Percentiles rank a stretch among this genome's conserved stretches.
These are phyloP conservation scores for Podospora appendiculata DNA, from an alignment of 495 filamentous ascomycete species.

Conservation along the genomic window DNA sequence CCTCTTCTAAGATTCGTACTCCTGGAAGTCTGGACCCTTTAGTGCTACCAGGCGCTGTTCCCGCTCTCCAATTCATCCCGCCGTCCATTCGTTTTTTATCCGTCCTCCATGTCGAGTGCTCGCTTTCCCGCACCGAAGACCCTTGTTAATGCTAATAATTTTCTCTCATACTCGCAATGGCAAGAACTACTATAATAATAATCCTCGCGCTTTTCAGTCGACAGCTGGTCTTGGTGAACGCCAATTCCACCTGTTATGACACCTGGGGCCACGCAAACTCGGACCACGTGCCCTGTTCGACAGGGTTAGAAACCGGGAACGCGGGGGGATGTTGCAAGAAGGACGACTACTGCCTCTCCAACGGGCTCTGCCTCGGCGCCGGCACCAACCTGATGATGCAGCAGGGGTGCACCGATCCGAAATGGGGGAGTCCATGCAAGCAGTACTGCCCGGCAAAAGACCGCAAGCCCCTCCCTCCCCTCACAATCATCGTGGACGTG, in stretches of 20 bases:
- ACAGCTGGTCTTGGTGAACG: too few species aligned
- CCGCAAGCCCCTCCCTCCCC: background rate
- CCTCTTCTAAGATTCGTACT: too few species aligned
- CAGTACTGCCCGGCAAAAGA: slow-evolving; percentile 1
- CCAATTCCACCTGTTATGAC: slow-evolving; percentile 10
- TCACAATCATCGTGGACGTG: background rate
- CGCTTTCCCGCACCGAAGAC: too few species aligned
- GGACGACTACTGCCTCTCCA: slow-evolving; percentile 15
- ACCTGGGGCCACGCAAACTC: slow-evolving; percentile 9
- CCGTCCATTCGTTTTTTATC: too few species aligned
- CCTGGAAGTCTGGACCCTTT: too few species aligned
- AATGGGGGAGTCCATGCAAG: slow-evolving; percentile 9
- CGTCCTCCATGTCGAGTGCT: too few species aligned
- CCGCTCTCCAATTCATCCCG: too few species aligned
- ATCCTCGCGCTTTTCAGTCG: too few species aligned
- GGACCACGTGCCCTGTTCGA: slow-evolving; percentile 7
- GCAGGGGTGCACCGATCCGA: slow-evolving; percentile 17
- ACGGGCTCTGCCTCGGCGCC: slow-evolving; percentile 15
- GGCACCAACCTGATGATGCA: slow-evolving; percentile 14
- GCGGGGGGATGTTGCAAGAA: slow-evolving; percentile 9
- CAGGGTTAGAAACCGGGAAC: background rate
- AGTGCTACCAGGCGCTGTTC: too few species aligned
- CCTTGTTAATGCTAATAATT: too few species aligned
- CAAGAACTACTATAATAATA: too few species aligned
- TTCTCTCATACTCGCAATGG: too few species aligned